phyloP scores from a whole-genome alignment of 225 moss, liverwort and hornwort genomes.

The Asterella californica region DNA sequence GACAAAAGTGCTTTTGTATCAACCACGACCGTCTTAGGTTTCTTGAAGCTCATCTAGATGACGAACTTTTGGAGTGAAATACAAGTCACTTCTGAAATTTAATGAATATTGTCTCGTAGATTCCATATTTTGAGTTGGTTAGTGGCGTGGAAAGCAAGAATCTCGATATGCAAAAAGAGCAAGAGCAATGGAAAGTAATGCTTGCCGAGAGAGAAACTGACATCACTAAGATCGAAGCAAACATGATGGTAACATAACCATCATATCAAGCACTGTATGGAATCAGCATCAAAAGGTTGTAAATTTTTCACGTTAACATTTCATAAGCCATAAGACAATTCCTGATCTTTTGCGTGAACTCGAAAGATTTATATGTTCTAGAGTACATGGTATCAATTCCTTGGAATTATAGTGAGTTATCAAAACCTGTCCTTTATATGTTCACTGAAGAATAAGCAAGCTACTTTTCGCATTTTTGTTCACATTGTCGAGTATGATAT shows the following conservation, averaged over 20 bases:
- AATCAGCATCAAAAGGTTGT: constrained; percentile 16
- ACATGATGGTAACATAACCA: constrained; percentile 34
- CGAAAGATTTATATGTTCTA: too few relatives aligned
- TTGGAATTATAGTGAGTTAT: too few relatives aligned
- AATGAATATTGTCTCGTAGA: constrained; percentile 11
- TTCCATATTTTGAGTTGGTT: constrained; percentile 60
- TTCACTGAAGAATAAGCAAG: too few relatives aligned
- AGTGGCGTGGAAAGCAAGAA: constrained; percentile 42
- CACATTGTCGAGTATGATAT: too few relatives aligned
- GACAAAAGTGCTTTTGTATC: too few relatives aligned
- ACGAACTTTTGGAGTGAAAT: neutral
- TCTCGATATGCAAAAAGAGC: constrained; percentile 34
- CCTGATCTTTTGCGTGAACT: too few relatives aligned
- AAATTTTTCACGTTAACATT: too few relatives aligned
- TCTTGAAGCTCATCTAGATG: neutral
- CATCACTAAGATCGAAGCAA: constrained; percentile 32
- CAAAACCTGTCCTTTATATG: too few relatives aligned
- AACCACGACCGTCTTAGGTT: too few relatives aligned
- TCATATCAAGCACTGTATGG: constrained; percentile 20
- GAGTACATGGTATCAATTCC: too few relatives aligned
- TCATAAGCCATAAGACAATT: too few relatives aligned
- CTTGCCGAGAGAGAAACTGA: constrained; percentile 41
- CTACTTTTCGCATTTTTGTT: too few relatives aligned
- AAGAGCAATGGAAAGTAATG: constrained; percentile 46
- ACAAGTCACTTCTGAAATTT: neutral